Conservation (phyloP, 257 asterid genomes). For the Scutellaria barbata region DNA sequence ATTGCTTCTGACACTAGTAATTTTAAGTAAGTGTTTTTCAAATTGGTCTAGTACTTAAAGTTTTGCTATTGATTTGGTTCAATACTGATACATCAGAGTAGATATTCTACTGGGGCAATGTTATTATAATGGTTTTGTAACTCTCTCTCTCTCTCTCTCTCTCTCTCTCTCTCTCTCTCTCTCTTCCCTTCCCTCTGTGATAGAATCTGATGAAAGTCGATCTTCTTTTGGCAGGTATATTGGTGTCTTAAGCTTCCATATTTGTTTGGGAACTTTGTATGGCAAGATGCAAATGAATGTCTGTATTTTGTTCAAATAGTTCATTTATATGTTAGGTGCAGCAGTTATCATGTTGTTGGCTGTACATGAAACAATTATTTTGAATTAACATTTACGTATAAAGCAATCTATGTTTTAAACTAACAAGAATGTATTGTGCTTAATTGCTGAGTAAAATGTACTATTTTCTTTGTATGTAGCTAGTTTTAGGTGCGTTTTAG, state of each 20-base stretch:
- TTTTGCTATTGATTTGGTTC: not conserved
- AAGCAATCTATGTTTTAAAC: too few species aligned
- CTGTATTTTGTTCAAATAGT: constrained; percentile 16
- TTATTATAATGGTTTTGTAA: not conserved
- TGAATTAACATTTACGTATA: too few species aligned
- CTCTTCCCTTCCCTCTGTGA: not conserved
- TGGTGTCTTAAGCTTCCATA: constrained; percentile 21
- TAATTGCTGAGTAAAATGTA: not conserved
- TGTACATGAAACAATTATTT: too few species aligned
- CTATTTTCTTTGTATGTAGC: not conserved
- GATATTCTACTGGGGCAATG: not conserved
- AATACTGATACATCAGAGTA: not conserved
- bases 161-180: too few species aligned
- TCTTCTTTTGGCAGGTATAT: constrained; percentile 32
- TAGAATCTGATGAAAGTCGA: constrained; percentile 11
- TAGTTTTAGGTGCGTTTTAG: not conserved
- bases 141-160: not conserved
- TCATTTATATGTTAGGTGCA: not conserved
- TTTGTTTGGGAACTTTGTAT: not conserved
- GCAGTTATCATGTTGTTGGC: not conserved
- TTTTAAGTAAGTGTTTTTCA: constrained; percentile 36
- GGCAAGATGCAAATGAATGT: not conserved
- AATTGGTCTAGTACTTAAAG: not conserved
- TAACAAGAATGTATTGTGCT: not conserved
- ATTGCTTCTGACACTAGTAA: constrained; percentile 31